phyloP scores from a whole-genome alignment of 371 early-diverging fungal genomes.

The Mortierella sp. region DNA sequence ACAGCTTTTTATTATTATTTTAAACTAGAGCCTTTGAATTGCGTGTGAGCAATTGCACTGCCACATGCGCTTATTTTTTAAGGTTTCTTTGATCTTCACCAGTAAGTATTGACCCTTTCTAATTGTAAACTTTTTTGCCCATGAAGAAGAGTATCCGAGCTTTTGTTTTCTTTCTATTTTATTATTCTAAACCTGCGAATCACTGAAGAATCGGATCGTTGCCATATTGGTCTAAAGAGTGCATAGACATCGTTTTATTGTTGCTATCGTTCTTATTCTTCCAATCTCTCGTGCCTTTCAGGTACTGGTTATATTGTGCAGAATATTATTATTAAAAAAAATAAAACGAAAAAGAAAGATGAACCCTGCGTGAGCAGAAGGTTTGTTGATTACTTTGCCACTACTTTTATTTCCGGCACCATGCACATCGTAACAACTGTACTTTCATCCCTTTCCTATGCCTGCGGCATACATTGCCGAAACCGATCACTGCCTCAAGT shows the following conservation, averaged over 20 bases:
- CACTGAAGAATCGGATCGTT: slow-evolving; percentile 10
- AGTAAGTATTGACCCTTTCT: not conserved
- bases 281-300: not conserved
- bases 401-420: not conserved
- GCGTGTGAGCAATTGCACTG: slow-evolving; percentile 21
- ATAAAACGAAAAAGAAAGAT: not conserved
- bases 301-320: too few relatives aligned
- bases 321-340: not conserved
- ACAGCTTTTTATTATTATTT: not conserved
- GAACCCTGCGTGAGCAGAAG: slow-evolving; percentile 1
- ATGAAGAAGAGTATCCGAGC: too few relatives aligned
- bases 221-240: slow-evolving; percentile 14
- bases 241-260: not conserved
- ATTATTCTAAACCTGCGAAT: not conserved
- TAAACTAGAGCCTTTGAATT: not conserved
- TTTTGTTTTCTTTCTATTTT: not conserved
- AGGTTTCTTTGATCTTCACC: slow-evolving; percentile 4
- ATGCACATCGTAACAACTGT: slow-evolving; percentile 1
- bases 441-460: slow-evolving; percentile 1
- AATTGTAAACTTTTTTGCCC: slow-evolving; percentile 5
- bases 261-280: not conserved
- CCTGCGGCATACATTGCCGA: slow-evolving; percentile 16
- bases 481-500: too few relatives aligned
- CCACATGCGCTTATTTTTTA: slow-evolving; percentile 26
- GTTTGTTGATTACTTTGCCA: not conserved